These are phyloP conservation scores for Pseudogymnoascus sp. DNA, from an alignment of 2,329 filamentous ascomycete genomes.

Conservation along the genomic window DNA sequence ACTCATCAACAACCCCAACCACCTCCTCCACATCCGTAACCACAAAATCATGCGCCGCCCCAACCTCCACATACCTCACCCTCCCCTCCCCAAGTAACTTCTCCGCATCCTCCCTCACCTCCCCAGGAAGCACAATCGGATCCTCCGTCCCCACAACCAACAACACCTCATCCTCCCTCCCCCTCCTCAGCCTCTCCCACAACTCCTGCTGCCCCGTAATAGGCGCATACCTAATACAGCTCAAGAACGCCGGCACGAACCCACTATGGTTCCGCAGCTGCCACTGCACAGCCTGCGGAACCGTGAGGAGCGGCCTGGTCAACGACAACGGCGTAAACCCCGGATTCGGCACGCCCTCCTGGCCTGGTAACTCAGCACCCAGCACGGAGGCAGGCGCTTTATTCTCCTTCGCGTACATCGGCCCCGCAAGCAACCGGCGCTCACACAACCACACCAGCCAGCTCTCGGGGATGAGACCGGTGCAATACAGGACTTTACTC, in stretches of 20 bases:
- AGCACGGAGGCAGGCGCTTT: background rate
- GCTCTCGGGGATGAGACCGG: constrained; percentile 44
- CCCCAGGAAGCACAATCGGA: constrained; percentile 42
- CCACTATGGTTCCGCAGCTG: constrained; percentile 47
- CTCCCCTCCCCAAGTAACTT: constrained; percentile 27
- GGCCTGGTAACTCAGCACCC: constrained; percentile 3
- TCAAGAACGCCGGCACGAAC: constrained; percentile 53
- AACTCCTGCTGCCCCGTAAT: constrained; percentile 43
- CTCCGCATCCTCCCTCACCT: constrained; percentile 26
- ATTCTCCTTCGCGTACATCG: background rate
- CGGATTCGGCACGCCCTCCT: constrained; percentile 11
- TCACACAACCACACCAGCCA: constrained; percentile 25
- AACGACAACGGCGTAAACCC: constrained; percentile 13
- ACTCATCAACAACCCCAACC: constrained; percentile 37
- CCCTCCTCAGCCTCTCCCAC: constrained; percentile 38
- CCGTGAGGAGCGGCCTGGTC: constrained; percentile 15
- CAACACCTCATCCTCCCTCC: constrained; percentile 44
- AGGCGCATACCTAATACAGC: constrained; percentile 45
- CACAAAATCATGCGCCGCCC: constrained; percentile 53
- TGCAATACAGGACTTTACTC: constrained; percentile 45
- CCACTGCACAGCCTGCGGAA: constrained; percentile 40
- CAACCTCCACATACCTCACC: constrained; percentile 43
- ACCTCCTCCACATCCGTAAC: constrained; percentile 44
- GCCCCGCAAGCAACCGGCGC: constrained; percentile 9
- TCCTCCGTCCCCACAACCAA: constrained; percentile 37